Base-by-base conservation (phyloP, 176 grass and related monocot species). In the Poa annua region DNA sequence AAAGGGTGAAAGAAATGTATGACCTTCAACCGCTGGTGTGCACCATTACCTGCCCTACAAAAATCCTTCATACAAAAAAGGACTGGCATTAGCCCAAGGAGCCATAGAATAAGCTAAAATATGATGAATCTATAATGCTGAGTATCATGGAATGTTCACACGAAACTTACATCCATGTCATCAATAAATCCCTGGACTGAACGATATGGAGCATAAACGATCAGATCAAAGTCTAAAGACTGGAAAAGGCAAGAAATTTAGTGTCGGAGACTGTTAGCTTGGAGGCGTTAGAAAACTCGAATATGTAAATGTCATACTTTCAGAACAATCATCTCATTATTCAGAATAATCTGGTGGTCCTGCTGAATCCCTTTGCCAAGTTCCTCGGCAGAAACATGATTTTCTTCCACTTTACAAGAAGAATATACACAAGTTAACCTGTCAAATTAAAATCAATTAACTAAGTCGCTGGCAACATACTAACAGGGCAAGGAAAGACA, bases 321-420 rank as follows among this genome's bases (percentile, higher is more conserved):
- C 77, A 91, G 85, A 92, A 95, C 91, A 75, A 90, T 65, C 89
- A 95, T 93, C 73, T 98, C 96, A 65, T 98, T 95, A 87, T 95
- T 89, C 63, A 98, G 86, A 88, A 98, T 98, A 68, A 94, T 89
- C 86, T 95, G 84, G 83, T 95, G 87, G 54, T 98, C 96, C 76
- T 95, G 92, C n/a, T 93, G 80, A 75, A 98, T 98, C 72, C 96
- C 96, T 86, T 95, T 95, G 70, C 93, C 96, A 77, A 98, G 91
- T 84, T 98, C 96, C 87, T 98, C 96, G 41, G 96, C 93, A 47
- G 96, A 98, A 72, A 98, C 92, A 71, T 98, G 96, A 85, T 98
- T 98, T 88, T 98, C 96, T 91, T 95, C 96, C 74, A 98, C 91
- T 93, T 95, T 98, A 72, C 96, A 98, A 69, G 96, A 93, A 85